Percentiles rank a stretch among this genome's conserved stretches.
phyloP scores from a whole-genome alignment of 768 basidiomycete genomes.

The Lactarius hatsudake region DNA sequence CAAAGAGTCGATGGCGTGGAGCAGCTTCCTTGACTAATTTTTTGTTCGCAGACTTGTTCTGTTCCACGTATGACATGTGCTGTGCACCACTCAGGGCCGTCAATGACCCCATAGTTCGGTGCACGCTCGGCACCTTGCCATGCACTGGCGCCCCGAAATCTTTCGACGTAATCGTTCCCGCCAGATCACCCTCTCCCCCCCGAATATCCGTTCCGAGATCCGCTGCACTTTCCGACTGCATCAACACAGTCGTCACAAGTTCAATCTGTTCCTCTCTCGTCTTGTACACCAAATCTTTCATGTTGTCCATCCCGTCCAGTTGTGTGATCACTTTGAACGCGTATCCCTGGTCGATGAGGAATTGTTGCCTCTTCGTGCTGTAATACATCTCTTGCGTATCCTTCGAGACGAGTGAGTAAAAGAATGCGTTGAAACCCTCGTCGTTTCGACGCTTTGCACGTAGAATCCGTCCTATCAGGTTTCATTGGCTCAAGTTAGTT shows the following conservation, averaged over 20 bases:
- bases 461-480: conserved; percentile 76
- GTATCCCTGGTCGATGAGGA: conserved; percentile 98
- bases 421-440: conserved; percentile 99
- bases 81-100: conserved; percentile 84
- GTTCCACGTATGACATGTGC: conserved; percentile 91
- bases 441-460: conserved; percentile 97
- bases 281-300: conserved; percentile 88
- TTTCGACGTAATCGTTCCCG: conserved; percentile 82
- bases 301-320: conserved; percentile 83
- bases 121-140: conserved; percentile 59
- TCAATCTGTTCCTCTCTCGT: conserved; percentile 94
- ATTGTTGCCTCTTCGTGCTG: conserved; percentile 97
- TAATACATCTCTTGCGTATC: conserved; percentile 99
- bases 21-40: conserved; percentile 54
- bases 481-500: background rate
- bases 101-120: conserved; percentile 79
- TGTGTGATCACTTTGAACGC: conserved; percentile 99
- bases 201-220: conserved; percentile 83
- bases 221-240: conserved; percentile 87
- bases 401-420: conserved; percentile 98
- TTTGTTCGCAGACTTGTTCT: conserved; percentile 89
- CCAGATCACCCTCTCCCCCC: conserved; percentile 79
- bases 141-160: conserved; percentile 65
- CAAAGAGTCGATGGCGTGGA: conserved; percentile 73
- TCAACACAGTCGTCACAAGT: conserved; percentile 86